Evolutionary conservation across 2,329 filamentous ascomycete species (phyloP), one percentile per base, ranked within the genome.

Genomic region (Phialophora expanda): DNA sequence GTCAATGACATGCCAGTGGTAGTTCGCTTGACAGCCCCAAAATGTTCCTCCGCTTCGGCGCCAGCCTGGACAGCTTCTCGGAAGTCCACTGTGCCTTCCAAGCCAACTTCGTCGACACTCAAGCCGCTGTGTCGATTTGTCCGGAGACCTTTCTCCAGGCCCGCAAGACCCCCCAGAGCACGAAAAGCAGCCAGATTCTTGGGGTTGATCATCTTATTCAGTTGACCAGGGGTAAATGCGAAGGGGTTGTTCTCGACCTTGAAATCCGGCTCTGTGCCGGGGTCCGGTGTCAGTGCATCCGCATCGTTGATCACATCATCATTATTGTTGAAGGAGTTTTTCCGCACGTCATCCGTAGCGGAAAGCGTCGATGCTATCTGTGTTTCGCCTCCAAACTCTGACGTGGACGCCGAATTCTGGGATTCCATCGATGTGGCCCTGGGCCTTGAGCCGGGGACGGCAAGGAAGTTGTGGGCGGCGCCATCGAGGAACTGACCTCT

Each of bases 161-260:
- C 91, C 8, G 79, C 80, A 5, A 94, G 75, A 56, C 91, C 91
- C 62, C 91, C 91, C 2, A 95, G 77, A 5, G 90, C 90, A 71
- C 90, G 87, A 68, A 93, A 92, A 4, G 90, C 91, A 28, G 86
- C 82, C 66, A 91, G 81, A 72, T 85, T 93, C 78, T 95, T 95
- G 0, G 91, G 91, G 69, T 93, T 93, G 59, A 93, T 82, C 6
- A 95, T 79, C 78, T 94, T 94, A 68, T 86, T 87, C 72, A 92
- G 79, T 71, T 91, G 90, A 26, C 90, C 91, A 11, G 89, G 89
- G 0, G 87, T 85, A 73, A 89, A 92, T 8, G 89, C 90, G 72
- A 93, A 92, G 53, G 84, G 86, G 76, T 90, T 92, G 72, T 89
- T 81, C 55, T 87, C 82, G 17, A 89, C 84, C 51, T 85, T 74